These are phyloP conservation scores for Phytophthora constricta DNA, from an alignment of 352 stramenopile species.

Conservation along the genomic window DNA sequence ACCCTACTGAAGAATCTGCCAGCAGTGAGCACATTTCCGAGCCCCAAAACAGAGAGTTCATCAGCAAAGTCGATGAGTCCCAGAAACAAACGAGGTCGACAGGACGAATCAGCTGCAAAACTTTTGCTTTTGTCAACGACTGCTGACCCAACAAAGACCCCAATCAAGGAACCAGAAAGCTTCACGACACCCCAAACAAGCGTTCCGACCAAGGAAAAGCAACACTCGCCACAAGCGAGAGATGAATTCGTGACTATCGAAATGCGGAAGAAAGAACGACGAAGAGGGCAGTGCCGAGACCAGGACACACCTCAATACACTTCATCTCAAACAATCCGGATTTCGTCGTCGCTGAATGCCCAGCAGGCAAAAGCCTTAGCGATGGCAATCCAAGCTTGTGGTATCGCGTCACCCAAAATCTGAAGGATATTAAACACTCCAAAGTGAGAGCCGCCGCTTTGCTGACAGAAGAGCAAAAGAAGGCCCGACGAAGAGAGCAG, in stretches of 20 bases:
- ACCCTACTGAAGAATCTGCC: too few relatives aligned
- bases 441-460: conserved; percentile 34
- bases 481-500: conserved; percentile 55
- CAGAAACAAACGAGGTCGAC: too few relatives aligned
- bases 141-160: neutral
- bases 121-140: neutral
- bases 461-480: conserved; percentile 47
- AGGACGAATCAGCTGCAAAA: neutral
- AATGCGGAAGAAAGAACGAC: neutral
- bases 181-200: neutral
- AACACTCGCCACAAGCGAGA: neutral
- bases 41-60: too few relatives aligned
- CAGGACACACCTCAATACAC: too few relatives aligned
- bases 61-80: too few relatives aligned
- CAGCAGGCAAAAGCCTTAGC: conserved; percentile 26
- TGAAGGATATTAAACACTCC: neutral
- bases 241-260: neutral
- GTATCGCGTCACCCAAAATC: neutral
- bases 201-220: neutral
- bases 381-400: conserved; percentile 25
- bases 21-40: too few relatives aligned
- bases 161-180: neutral
- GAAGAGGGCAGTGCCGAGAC: conserved; percentile 1
- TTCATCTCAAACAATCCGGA: neutral
- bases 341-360: conserved; percentile 14